phyloP scores from a whole-genome alignment of 192 early-diverging fungal genomes.

The Podila minutissima region DNA sequence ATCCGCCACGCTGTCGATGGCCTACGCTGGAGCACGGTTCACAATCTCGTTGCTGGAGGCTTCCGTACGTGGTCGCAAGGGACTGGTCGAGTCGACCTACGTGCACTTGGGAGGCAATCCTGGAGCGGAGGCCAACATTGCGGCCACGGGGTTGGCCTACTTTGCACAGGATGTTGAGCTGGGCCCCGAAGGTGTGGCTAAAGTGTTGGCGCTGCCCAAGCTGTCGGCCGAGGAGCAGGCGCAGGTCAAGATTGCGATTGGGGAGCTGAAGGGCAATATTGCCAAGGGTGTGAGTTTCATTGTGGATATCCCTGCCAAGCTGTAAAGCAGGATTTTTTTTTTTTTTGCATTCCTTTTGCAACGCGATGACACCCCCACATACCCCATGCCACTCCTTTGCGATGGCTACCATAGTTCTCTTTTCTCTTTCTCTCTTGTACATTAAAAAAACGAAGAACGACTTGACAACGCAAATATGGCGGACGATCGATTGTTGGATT shows the following conservation, averaged over 20 bases:
- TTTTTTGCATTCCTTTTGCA: no score
- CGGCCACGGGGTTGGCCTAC: constrained; percentile 69
- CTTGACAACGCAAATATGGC: no score
- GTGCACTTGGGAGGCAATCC: constrained; percentile 58
- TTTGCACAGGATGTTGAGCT: constrained; percentile 82
- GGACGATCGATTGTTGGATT: neutral
- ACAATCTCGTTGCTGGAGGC: constrained; percentile 86
- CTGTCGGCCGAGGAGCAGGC: constrained; percentile 81
- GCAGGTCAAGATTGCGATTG: constrained; percentile 76
- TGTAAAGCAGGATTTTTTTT: constrained; percentile 7
- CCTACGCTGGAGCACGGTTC: constrained; percentile 88
- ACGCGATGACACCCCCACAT: no score
- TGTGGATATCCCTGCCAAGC: constrained; percentile 22
- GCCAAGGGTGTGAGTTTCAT: constrained; percentile 86
- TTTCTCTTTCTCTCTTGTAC: neutral
- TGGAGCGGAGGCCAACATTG: constrained; percentile 61
- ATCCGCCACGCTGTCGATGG: constrained; percentile 91
- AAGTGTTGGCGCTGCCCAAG: constrained; percentile 82
- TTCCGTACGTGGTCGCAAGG: constrained; percentile 64
- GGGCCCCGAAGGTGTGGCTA: constrained; percentile 76
- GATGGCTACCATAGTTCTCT: no score
- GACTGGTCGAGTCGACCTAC: constrained; percentile 88
- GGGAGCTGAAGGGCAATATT: constrained; percentile 90
- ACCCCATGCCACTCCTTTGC: no score
- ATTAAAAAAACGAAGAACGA: no score